phyloP scores from a whole-genome alignment of 1,284 basidiomycete species.

The Taiwanofungus camphoratus region DNA sequence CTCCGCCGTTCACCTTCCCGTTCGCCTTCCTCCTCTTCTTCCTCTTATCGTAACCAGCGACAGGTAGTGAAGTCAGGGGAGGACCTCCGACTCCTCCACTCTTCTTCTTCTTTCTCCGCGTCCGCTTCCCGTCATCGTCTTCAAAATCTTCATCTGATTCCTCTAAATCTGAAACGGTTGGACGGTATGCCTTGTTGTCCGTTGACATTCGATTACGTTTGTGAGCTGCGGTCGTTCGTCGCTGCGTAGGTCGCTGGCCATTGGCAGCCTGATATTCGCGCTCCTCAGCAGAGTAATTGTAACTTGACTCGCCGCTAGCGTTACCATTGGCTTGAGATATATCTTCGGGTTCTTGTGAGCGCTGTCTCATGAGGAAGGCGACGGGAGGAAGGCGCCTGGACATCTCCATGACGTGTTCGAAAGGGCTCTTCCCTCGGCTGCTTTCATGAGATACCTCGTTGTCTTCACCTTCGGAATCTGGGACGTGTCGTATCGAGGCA shows the following conservation, averaged over 20 bases:
- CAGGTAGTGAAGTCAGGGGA: constrained; percentile 57
- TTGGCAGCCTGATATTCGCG: constrained; percentile 39
- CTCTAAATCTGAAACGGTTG: constrained; percentile 54
- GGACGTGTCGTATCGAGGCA: constrained; percentile 44
- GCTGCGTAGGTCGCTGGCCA: constrained; percentile 27
- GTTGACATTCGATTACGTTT: constrained; percentile 58
- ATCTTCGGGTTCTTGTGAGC: constrained; percentile 45
- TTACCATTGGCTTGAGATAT: constrained; percentile 25
- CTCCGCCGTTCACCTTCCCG: constrained; percentile 29
- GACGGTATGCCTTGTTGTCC: constrained; percentile 77
- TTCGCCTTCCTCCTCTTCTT: constrained; percentile 36
- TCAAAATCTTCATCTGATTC: constrained; percentile 54
- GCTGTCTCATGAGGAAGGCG: constrained; percentile 55
- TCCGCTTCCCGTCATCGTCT: constrained; percentile 48
- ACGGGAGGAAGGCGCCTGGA: constrained; percentile 47
- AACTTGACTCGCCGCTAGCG: constrained; percentile 46
- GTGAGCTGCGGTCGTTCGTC: constrained; percentile 29
- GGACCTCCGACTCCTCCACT: constrained; percentile 50
- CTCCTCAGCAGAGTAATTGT: constrained; percentile 76
- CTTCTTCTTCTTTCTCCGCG: constrained; percentile 45
- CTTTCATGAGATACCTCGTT: constrained; percentile 21
- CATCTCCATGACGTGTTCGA: constrained; percentile 49
- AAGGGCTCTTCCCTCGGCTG: constrained; percentile 55
- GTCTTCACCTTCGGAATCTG: constrained; percentile 63
- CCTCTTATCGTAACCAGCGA: constrained; percentile 52